phyloP scores from a whole-genome alignment of 2,329 filamentous ascomycete genomes.

The Aspergillus fischeri region DNA sequence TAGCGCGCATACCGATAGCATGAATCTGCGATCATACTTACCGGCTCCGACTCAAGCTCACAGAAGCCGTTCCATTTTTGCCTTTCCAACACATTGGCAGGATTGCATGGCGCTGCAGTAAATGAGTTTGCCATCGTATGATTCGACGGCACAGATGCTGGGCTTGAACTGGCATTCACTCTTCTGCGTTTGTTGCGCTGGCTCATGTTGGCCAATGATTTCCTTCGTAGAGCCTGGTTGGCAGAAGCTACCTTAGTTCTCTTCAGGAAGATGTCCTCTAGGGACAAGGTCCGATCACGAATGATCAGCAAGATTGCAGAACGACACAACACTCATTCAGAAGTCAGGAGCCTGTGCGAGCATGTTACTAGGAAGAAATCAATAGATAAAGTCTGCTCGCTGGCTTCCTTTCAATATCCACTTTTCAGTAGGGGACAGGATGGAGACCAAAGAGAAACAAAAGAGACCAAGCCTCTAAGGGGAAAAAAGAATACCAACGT shows the following conservation, averaged over 20 bases:
- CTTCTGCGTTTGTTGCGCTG: constrained; percentile 27
- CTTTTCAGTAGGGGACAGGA: background rate
- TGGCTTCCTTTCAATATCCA: background rate
- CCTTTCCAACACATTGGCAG: constrained; percentile 37
- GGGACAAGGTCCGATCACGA: background rate
- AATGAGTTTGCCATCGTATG: background rate
- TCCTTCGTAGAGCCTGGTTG: background rate
- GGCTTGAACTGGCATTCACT: constrained; percentile 15
- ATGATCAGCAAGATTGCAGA: background rate
- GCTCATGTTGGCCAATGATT: constrained; percentile 20
- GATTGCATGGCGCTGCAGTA: constrained; percentile 16
- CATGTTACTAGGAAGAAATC: background rate
- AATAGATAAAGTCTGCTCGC: background rate
- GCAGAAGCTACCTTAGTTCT: background rate
- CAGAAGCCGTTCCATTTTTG: constrained; percentile 45
- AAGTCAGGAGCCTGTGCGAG: background rate
- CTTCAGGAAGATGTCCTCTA: background rate
- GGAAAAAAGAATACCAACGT: background rate
- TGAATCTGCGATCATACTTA: constrained; percentile 39
- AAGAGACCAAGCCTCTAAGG: background rate
- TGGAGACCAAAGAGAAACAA: background rate
- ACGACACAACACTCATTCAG: background rate
- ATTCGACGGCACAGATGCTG: constrained; percentile 13
- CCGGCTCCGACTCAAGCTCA: constrained; percentile 87
- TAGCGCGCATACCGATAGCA: background rate